Evolutionary conservation across 306 rosid species (phyloP).

Genomic region (Urtica urens): DNA sequence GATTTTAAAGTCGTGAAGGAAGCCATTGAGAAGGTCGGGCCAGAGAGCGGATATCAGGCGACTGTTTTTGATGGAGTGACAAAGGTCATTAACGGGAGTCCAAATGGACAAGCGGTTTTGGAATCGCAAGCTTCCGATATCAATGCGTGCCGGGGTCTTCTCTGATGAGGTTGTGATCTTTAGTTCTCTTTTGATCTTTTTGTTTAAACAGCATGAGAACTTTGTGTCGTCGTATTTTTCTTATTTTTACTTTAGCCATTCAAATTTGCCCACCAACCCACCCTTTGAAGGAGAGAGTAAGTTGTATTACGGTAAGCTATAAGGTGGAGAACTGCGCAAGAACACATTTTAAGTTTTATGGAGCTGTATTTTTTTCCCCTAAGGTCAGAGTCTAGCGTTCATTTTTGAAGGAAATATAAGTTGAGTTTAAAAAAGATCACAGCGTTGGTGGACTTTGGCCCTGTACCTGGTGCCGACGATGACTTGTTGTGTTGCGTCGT

Average conservation of each 20-base stretch:
- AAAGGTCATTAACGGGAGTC: constrained; percentile 29
- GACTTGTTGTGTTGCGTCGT: constrained; percentile 37
- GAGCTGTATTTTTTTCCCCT: constrained; percentile 61
- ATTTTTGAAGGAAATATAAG: constrained; percentile 35
- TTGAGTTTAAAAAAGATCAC: constrained; percentile 36
- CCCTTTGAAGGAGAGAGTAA: constrained; percentile 26
- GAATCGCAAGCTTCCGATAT: constrained; percentile 76
- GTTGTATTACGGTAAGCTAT: constrained; percentile 49
- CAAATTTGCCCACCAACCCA: constrained; percentile 22
- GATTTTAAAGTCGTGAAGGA: constrained; percentile 66
- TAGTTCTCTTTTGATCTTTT: constrained; percentile 18
- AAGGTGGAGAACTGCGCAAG: constrained; percentile 47
- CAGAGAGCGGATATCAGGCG: constrained; percentile 45
- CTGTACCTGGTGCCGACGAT: constrained; percentile 30
- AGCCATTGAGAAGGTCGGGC: constrained; percentile 54
- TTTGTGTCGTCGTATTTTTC: constrained; percentile 24
- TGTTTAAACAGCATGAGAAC: constrained; percentile 32
- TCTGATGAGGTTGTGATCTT: constrained; percentile 15
- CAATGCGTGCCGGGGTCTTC: constrained; percentile 57
- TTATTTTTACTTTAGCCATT: constrained; percentile 19
- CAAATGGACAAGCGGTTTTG: constrained; percentile 50
- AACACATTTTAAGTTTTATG: constrained; percentile 46
- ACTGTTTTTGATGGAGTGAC: constrained; percentile 35
- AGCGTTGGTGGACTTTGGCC: constrained; percentile 76
- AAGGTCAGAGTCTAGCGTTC: constrained; percentile 52